phyloP scores from a whole-genome alignment of 805 yeast genomes.

The Candida easanensis region DNA sequence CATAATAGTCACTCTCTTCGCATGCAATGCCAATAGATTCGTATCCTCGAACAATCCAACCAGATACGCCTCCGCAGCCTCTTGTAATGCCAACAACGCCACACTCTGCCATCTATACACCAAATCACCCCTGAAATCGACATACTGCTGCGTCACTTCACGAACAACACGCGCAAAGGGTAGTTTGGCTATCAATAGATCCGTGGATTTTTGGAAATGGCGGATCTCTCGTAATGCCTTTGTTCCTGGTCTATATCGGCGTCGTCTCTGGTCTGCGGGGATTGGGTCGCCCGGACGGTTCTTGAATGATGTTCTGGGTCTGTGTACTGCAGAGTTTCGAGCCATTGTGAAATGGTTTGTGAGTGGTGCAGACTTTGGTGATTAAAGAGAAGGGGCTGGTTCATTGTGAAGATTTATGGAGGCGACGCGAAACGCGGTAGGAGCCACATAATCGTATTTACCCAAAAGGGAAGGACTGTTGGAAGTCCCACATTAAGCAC shows the following conservation, averaged over 20 bases:
- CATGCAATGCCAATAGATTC: constrained; percentile 73
- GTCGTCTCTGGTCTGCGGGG: constrained; percentile 20
- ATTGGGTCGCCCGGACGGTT: constrained; percentile 14
- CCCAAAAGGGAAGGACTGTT: background rate
- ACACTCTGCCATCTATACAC: constrained; percentile 76
- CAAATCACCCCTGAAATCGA: constrained; percentile 48
- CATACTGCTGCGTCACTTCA: constrained; percentile 60
- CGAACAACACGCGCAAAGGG: constrained; percentile 78
- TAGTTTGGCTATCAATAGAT: constrained; percentile 61
- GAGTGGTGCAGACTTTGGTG: too few species aligned
- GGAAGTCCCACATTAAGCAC: background rate
- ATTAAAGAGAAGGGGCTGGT: too few species aligned
- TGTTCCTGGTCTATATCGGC: constrained; percentile 55
- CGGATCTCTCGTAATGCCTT: constrained; percentile 67
- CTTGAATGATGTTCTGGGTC: background rate
- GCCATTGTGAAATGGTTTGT: too few species aligned
- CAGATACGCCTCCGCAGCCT: constrained; percentile 76
- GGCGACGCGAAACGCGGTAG: background rate
- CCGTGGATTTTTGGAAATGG: constrained; percentile 65
- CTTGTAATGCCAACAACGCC: constrained; percentile 76
- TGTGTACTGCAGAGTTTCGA: background rate
- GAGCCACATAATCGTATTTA: background rate
- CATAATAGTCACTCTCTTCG: constrained; percentile 82
- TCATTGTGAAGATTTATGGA: too few species aligned
- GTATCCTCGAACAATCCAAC: constrained; percentile 76